Conservation (phyloP, 495 filamentous ascomycete species). For the Daldinia bambusicola region DNA sequence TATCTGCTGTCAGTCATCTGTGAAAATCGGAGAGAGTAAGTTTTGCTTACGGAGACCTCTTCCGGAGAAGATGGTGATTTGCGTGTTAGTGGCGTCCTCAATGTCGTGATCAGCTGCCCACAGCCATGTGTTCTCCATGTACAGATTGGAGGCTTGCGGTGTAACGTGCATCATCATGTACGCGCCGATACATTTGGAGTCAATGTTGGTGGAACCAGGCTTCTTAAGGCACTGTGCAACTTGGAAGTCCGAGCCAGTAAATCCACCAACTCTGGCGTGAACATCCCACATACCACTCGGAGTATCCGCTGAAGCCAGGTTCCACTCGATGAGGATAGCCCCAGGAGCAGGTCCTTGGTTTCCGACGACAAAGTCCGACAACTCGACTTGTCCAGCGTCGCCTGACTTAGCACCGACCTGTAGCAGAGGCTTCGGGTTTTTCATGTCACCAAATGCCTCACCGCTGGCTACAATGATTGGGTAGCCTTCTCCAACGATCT, state of each 20-base stretch:
- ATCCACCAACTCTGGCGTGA: conserved; percentile 84
- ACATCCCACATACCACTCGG: conserved; percentile 89
- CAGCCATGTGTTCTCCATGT: conserved; percentile 92
- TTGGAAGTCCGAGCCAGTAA: conserved; percentile 79
- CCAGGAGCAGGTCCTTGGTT: conserved; percentile 75
- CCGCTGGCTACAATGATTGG: conserved; percentile 87
- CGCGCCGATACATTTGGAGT: conserved; percentile 71
- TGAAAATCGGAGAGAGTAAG: background rate
- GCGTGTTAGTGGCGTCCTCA: conserved; percentile 70
- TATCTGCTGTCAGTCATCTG: conserved; percentile 12
- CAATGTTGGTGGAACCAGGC: conserved; percentile 62
- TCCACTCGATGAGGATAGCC: conserved; percentile 80
- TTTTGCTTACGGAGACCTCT: conserved; percentile 64
- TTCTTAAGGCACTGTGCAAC: conserved; percentile 75
- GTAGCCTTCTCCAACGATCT: conserved; percentile 88
- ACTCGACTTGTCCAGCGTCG: conserved; percentile 78
- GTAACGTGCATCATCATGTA: conserved; percentile 88
- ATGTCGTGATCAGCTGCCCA: conserved; percentile 96
- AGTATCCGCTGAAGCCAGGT: conserved; percentile 67
- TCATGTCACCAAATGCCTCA: conserved; percentile 72
- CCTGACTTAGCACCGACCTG: conserved; percentile 79
- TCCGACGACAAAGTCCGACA: conserved; percentile 79
- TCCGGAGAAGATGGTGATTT: conserved; percentile 77
- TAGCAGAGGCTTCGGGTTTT: conserved; percentile 74
- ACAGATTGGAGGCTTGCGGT: conserved; percentile 67